These are phyloP conservation scores for Trichoderma pleuroti DNA, from an alignment of 2,329 filamentous ascomycete genomes.

Conservation along the genomic window DNA sequence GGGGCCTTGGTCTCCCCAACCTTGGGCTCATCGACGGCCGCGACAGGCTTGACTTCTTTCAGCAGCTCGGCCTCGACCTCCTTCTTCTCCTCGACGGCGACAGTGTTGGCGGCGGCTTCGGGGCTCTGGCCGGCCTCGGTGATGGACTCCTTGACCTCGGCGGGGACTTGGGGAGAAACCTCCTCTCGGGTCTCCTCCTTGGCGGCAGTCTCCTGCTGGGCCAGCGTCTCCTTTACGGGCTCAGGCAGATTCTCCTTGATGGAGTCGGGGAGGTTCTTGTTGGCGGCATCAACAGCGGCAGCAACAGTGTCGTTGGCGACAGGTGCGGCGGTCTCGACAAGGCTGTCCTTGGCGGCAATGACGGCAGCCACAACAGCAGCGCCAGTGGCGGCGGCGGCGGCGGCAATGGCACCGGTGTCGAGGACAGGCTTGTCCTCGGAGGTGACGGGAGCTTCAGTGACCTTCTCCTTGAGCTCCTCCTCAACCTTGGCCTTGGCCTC, in stretches of 20 bases:
- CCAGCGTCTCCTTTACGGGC: not conserved
- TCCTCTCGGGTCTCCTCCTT: conserved; percentile 43
- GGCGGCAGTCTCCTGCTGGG: conserved; percentile 19
- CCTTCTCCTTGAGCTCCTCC: conserved; percentile 65
- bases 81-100: conserved; percentile 72
- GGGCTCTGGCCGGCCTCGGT: conserved; percentile 57
- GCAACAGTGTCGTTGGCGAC: not conserved
- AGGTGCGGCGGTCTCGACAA: not conserved
- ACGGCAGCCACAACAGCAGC: conserved; percentile 28
- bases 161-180: conserved; percentile 50
- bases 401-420: conserved; percentile 45
- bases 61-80: conserved; percentile 71
- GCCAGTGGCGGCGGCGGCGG: conserved; percentile 32
- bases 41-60: conserved; percentile 52
- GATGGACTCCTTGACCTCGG: conserved; percentile 56
- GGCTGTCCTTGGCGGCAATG: not conserved
- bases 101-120: conserved; percentile 67
- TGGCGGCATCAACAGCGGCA: not conserved
- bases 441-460: conserved; percentile 57
- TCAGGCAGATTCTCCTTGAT: not conserved
- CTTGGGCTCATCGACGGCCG: conserved; percentile 33
- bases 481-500: conserved; percentile 69
- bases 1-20: conserved; percentile 13
- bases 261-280: not conserved
- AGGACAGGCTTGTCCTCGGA: conserved; percentile 53